A percentile compares a stretch with the other conserved stretches of the same genome.
Conservation (phyloP, 2,329 filamentous ascomycete genomes). For the Trichophaea hybrida region DNA sequence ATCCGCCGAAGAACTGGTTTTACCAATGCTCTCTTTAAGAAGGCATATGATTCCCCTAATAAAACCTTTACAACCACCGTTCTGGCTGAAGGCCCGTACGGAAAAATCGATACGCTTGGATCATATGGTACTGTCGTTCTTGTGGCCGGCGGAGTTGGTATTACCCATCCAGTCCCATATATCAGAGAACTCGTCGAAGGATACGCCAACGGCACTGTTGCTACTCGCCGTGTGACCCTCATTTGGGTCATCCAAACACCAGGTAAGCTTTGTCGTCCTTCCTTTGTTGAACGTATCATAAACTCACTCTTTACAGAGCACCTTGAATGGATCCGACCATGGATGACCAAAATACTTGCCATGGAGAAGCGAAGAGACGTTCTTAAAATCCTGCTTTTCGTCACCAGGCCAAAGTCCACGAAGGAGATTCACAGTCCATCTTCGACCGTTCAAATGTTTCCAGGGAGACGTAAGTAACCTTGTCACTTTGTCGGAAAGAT, state of each 20-base stretch:
- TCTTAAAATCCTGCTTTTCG: conserved; percentile 74
- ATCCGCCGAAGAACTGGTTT: conserved; percentile 61
- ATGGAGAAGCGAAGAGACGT: conserved; percentile 73
- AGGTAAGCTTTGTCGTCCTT: conserved; percentile 28
- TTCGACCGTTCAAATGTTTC: conserved; percentile 71
- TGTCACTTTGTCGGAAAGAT: not conserved
- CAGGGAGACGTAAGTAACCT: conserved; percentile 43
- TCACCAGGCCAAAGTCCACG: conserved; percentile 72
- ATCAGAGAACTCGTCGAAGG: conserved; percentile 57
- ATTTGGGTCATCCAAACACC: conserved; percentile 68
- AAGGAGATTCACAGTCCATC: conserved; percentile 70
- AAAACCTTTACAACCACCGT: conserved; percentile 50
- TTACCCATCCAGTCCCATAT: conserved; percentile 65
- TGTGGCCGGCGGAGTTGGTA: conserved; percentile 67
- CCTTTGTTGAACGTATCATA: not conserved
- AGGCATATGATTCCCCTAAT: conserved; percentile 46
- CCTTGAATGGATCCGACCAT: conserved; percentile 27
- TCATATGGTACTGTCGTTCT: conserved; percentile 67
- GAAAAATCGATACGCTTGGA: conserved; percentile 46
- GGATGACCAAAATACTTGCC: conserved; percentile 55
- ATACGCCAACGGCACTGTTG: conserved; percentile 53
- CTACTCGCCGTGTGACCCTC: conserved; percentile 55
- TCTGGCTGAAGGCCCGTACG: conserved; percentile 63
- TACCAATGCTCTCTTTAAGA: conserved; percentile 54
- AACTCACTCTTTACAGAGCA: conserved; percentile 31